These are phyloP conservation scores for Moesziomyces aphidis DNA, from an alignment of 1,284 basidiomycete species.

Conservation along the genomic window DNA sequence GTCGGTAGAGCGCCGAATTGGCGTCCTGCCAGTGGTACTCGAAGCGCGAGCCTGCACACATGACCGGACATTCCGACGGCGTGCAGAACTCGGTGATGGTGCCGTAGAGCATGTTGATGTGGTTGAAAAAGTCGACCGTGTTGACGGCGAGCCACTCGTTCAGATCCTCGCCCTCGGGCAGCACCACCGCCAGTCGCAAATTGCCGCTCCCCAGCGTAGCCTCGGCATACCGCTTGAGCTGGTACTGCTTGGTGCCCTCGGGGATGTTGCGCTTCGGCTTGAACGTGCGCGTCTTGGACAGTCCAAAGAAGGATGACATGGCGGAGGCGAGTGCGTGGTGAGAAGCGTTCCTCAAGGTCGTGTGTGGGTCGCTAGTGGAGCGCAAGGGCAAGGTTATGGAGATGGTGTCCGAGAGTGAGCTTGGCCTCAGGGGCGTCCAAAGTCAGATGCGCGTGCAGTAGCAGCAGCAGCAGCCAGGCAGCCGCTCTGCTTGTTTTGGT, in stretches of 20 bases:
- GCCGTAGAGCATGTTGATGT: conserved; percentile 68
- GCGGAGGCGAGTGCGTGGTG: not conserved
- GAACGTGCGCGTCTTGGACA: conserved; percentile 86
- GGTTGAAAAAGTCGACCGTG: conserved; percentile 68
- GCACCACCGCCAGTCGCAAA: conserved; percentile 61
- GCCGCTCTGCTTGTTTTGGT: not conserved
- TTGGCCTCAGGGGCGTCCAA: not conserved
- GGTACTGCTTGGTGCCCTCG: conserved; percentile 96
- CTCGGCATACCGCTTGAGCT: conserved; percentile 95
- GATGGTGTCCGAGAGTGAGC: not conserved
- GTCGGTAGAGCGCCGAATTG: conserved; percentile 58
- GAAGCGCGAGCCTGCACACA: conserved; percentile 97
- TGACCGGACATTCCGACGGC: conserved; percentile 82
- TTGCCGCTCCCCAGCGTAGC: conserved; percentile 81
- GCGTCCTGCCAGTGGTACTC: conserved; percentile 98
- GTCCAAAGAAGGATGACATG: conserved; percentile 63
- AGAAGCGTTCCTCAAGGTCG: no score
- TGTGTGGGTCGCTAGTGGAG: not conserved
- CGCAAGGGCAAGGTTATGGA: not conserved
- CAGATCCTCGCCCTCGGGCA: conserved; percentile 66
- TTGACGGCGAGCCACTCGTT: conserved; percentile 68
- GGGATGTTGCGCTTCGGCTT: conserved; percentile 94
- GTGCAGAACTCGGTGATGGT: conserved; percentile 67
- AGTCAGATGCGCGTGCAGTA: no score
- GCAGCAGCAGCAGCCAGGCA: no score